These are phyloP conservation scores for Beta corolliflora DNA, from an alignment of 179 eudicot genomes.

Conservation along the genomic window DNA sequence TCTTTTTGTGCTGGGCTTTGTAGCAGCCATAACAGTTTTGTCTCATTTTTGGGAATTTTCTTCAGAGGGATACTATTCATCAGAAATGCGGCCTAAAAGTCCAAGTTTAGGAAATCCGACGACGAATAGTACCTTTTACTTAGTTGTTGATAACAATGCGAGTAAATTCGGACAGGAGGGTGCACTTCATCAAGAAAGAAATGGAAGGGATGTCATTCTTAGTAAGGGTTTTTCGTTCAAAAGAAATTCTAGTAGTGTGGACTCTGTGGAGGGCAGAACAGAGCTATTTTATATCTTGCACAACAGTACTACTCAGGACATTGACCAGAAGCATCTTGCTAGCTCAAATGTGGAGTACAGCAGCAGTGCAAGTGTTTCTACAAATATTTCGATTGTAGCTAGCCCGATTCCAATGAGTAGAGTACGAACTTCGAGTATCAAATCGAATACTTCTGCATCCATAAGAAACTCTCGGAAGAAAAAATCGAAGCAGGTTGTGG, in stretches of 20 bases:
- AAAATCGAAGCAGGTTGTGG: neutral
- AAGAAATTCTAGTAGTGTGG: neutral
- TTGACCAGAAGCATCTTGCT: neutral
- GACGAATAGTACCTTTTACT: neutral
- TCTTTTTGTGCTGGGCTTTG: constrained; percentile 31
- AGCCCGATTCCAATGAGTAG: neutral
- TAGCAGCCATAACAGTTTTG: constrained; percentile 30
- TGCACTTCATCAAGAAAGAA: neutral
- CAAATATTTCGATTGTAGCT: neutral
- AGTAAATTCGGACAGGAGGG: constrained; percentile 5
- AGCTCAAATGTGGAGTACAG: neutral
- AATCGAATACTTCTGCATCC: neutral
- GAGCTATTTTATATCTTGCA: neutral
- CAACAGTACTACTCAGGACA: neutral
- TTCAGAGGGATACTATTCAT: constrained; percentile 11
- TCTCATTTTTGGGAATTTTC: constrained; percentile 37
- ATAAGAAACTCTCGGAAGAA: neutral
- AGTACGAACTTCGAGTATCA: neutral
- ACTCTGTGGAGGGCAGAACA: constrained; percentile 4
- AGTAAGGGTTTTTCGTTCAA: neutral
- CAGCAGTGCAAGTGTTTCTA: neutral
- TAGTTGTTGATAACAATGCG: neutral
- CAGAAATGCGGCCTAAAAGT: constrained; percentile 6
- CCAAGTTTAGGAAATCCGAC: neutral
- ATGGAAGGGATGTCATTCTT: neutral